A percentile compares a stretch with the other conserved stretches of the same genome.
These are phyloP conservation scores for Apiotrichum laibachii DNA, from an alignment of 1,284 basidiomycete genomes.

Conservation along the genomic window DNA sequence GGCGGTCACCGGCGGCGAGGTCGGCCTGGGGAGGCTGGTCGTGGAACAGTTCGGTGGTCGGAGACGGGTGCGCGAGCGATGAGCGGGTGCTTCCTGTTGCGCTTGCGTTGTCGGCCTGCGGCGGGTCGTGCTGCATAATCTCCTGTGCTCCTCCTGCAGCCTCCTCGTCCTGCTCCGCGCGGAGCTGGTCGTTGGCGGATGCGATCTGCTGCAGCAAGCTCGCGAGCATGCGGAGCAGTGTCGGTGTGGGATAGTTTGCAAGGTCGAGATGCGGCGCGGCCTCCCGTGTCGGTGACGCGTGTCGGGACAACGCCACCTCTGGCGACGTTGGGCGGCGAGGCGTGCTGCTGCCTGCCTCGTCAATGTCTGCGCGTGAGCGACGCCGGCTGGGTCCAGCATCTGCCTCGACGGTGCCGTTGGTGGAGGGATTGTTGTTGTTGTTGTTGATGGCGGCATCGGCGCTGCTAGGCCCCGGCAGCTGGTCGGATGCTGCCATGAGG, in stretches of 20 bases:
- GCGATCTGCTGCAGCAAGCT: conserved; percentile 88
- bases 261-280: conserved; percentile 54
- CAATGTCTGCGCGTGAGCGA: conserved; percentile 6
- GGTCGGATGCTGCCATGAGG: conserved; percentile 1
- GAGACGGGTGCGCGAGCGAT: conserved; percentile 26
- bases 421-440: background rate
- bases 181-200: conserved; percentile 72
- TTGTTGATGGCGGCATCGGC: background rate
- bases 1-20: conserved; percentile 18
- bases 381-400: conserved; percentile 21
- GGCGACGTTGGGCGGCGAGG: conserved; percentile 28
- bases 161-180: conserved; percentile 40
- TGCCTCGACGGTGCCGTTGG: background rate
- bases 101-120: conserved; percentile 6
- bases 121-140: conserved; percentile 16
- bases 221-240: conserved; percentile 84
- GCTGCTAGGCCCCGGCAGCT: conserved; percentile 3
- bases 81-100: conserved; percentile 8
- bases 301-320: conserved; percentile 15
- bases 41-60: conserved; percentile 42
- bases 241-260: conserved; percentile 57
- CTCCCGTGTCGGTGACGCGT: conserved; percentile 10
- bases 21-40: conserved; percentile 50
- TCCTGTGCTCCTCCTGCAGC: conserved; percentile 8
- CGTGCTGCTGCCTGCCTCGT: background rate